phyloP scores from a whole-genome alignment of 1,139 yeast species.

The Zygoascus hellenicus region DNA sequence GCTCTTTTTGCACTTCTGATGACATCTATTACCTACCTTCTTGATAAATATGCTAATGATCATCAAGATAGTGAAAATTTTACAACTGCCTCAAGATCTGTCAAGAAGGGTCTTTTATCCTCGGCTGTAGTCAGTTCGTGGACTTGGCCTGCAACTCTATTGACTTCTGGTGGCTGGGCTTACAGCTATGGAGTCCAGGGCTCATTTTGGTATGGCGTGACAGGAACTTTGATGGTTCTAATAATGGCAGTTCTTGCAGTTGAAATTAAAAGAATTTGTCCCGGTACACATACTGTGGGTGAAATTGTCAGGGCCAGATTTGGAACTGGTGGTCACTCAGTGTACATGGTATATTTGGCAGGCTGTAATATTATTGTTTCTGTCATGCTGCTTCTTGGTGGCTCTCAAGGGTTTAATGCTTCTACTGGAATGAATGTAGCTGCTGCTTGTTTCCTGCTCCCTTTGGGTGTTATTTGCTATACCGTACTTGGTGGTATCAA shows the following conservation, averaged over 20 bases:
- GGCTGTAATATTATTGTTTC: conserved; percentile 80
- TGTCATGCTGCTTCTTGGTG: conserved; percentile 70
- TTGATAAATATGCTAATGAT: conserved; percentile 72
- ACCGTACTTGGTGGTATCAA: conserved; percentile 82
- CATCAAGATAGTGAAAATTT: conserved; percentile 85
- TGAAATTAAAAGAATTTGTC: conserved; percentile 41
- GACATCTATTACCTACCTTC: conserved; percentile 64
- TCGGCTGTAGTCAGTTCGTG: conserved; percentile 85
- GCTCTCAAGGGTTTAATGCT: conserved; percentile 67
- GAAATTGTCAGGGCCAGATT: conserved; percentile 62
- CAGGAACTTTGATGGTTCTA: conserved; percentile 63
- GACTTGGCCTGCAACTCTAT: conserved; percentile 87
- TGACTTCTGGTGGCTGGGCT: conserved; percentile 67
- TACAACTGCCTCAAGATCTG: conserved; percentile 79
- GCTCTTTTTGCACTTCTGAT: conserved; percentile 72
- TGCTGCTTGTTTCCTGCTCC: conserved; percentile 73
- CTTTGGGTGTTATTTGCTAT: conserved; percentile 73
- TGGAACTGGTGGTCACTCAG: conserved; percentile 58
- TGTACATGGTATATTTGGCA: conserved; percentile 66
- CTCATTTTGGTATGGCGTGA: conserved; percentile 65
- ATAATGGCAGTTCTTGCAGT: conserved; percentile 68
- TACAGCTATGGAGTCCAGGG: conserved; percentile 72
- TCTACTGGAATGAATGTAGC: conserved; percentile 76
- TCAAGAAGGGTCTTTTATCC: conserved; percentile 70
- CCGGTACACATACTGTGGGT: conserved; percentile 57